Evolutionary conservation across 2,329 filamentous ascomycete genomes (phyloP).

Genomic region (Cercospora zeina): DNA sequence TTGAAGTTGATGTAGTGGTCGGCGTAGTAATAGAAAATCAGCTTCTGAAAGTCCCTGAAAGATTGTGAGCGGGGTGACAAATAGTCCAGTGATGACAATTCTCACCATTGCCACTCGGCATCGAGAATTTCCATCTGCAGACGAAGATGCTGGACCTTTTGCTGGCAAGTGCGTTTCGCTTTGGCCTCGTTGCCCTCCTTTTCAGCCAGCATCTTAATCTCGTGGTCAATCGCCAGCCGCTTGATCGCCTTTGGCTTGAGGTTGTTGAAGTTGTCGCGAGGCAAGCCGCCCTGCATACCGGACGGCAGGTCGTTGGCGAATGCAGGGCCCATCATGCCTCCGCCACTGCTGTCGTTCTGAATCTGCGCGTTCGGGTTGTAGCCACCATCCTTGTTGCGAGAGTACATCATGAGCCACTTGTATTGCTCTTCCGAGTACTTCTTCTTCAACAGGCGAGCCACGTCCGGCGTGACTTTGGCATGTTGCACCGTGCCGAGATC

Average conservation of each 20-base stretch:
- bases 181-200: conserved; percentile 98
- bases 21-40: conserved; percentile 98
- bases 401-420: conserved; percentile 99
- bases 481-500: conserved; percentile 91
- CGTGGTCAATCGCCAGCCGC: conserved; percentile 85
- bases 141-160: conserved; percentile 91
- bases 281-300: conserved; percentile 34
- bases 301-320: conserved; percentile 30
- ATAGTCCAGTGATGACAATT: conserved; percentile 29
- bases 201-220: conserved; percentile 83
- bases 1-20: conserved; percentile 99
- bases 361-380: conserved; percentile 40
- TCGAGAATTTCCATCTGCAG: conserved; percentile 98
- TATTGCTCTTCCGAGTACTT: conserved; percentile 94
- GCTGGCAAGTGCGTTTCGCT: conserved; percentile 92
- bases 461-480: conserved; percentile 82
- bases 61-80: conserved; percentile 12
- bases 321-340: conserved; percentile 21
- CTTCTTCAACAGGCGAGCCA: conserved; percentile 85
- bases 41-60: conserved; percentile 91
- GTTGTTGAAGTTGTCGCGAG: conserved; percentile 52
- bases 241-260: conserved; percentile 97
- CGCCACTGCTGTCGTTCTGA: conserved; percentile 32
- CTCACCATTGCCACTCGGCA: conserved; percentile 97
- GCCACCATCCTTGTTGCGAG: conserved; percentile 40